A percentile compares a stretch with the other conserved stretches of the same genome.
phyloP scores from a whole-genome alignment of 2,329 filamentous ascomycete genomes.

The Cytospora schulzeri region DNA sequence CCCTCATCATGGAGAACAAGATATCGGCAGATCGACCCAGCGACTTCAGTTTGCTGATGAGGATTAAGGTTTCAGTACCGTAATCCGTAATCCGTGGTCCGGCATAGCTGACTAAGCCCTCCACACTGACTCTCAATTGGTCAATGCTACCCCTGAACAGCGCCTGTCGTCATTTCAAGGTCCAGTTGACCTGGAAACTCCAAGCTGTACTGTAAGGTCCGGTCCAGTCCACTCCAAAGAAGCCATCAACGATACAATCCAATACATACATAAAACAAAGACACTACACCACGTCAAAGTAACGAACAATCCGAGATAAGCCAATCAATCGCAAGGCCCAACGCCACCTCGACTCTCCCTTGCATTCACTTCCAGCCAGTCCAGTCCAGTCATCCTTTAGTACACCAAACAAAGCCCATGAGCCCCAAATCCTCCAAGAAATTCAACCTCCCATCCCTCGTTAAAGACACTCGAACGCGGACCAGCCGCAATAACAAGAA shows the following conservation, averaged over 20 bases:
- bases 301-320: neutral
- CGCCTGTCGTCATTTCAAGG: neutral
- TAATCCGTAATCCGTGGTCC: no score
- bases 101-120: neutral
- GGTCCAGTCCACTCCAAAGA: neutral
- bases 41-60: neutral
- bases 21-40: neutral
- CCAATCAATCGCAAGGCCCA: neutral
- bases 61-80: neutral
- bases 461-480: conserved; percentile 27
- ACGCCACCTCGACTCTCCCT: neutral
- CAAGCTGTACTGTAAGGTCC: neutral
- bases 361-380: neutral
- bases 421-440: conserved; percentile 12
- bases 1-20: no score
- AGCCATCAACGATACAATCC: neutral
- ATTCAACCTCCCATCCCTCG: conserved; percentile 24
- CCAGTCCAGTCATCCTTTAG: neutral
- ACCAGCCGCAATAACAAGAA: conserved; percentile 20
- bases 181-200: neutral
- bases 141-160: neutral
- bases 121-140: neutral
- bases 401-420: neutral
- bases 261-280: neutral
- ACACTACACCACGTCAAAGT: neutral